Evolutionary conservation across 83 land plant species (phyloP).

Genomic region (Picea mariana): DNA sequence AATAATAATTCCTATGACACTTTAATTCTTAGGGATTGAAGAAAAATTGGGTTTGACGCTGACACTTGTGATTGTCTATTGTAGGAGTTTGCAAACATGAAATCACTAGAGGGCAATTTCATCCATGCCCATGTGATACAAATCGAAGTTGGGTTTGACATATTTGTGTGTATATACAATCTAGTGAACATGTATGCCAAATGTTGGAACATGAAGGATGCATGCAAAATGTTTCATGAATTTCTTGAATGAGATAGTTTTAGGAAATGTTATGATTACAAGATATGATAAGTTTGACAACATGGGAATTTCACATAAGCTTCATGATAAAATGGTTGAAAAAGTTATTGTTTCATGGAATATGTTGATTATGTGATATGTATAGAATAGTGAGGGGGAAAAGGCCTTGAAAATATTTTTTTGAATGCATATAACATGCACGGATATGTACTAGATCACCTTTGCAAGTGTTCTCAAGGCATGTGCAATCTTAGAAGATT

Average conservation of each 20-base stretch:
- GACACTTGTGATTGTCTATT: conserved; percentile 34
- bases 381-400: neutral
- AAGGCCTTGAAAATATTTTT: neutral
- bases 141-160: conserved; percentile 31
- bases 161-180: conserved; percentile 19
- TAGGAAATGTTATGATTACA: conserved; percentile 1
- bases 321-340: neutral
- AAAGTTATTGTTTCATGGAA: neutral
- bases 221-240: neutral
- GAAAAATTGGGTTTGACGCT: neutral
- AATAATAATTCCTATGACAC: too few relatives aligned
- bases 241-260: neutral
- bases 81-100: conserved; percentile 33
- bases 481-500: conserved; percentile 1
- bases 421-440: too few relatives aligned
- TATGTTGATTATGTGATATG: neutral
- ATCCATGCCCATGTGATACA: conserved; percentile 49
- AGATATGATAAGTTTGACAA: neutral
- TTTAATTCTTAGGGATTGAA: too few relatives aligned
- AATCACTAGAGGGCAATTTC: conserved; percentile 14
- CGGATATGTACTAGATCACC: neutral
- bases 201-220: conserved; percentile 32
- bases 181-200: conserved; percentile 51
- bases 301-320: neutral
- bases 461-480: conserved; percentile 9